phyloP scores from a whole-genome alignment of 148 eudicot genomes.

The Chenopodium album region DNA sequence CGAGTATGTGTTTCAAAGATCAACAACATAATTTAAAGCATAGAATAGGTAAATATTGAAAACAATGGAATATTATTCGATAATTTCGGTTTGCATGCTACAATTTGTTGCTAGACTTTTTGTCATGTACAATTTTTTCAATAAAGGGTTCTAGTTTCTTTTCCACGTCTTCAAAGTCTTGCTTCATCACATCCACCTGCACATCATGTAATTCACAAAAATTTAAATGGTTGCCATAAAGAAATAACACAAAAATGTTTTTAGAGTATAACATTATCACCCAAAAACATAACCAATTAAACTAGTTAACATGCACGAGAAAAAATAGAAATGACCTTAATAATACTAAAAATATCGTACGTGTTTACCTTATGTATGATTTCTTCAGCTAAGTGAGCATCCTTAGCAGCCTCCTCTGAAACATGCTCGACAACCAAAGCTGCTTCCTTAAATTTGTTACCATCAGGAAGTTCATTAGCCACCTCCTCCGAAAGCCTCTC shows the following conservation, averaged over 20 bases:
- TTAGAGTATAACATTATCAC: too few relatives aligned
- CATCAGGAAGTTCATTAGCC: conserved; percentile 50
- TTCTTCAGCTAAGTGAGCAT: conserved; percentile 46
- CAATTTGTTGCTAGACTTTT: neutral
- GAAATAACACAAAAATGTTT: too few relatives aligned
- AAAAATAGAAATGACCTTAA: too few relatives aligned
- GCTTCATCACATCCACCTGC: conserved; percentile 29
- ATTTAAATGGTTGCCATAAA: too few relatives aligned
- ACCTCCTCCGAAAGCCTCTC: conserved; percentile 58
- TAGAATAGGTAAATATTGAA: neutral
- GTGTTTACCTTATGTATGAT: conserved; percentile 52
- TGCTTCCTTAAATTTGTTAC: conserved; percentile 51
- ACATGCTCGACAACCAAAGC: conserved; percentile 52
- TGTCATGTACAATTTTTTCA: conserved; percentile 18
- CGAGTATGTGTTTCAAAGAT: too few relatives aligned
- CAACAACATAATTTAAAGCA: neutral
- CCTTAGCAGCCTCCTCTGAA: conserved; percentile 45
- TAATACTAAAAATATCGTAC: neutral
- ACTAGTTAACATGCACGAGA: too few relatives aligned
- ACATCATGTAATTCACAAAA: neutral
- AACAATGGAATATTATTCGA: too few relatives aligned
- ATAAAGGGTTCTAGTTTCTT: conserved; percentile 22
- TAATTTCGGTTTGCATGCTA: neutral
- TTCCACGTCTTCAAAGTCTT: conserved; percentile 24
- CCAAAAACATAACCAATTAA: too few relatives aligned